Base-by-base conservation (phyloP, 2,329 filamentous ascomycete genomes). In the Trichoderma sp. region DNA sequence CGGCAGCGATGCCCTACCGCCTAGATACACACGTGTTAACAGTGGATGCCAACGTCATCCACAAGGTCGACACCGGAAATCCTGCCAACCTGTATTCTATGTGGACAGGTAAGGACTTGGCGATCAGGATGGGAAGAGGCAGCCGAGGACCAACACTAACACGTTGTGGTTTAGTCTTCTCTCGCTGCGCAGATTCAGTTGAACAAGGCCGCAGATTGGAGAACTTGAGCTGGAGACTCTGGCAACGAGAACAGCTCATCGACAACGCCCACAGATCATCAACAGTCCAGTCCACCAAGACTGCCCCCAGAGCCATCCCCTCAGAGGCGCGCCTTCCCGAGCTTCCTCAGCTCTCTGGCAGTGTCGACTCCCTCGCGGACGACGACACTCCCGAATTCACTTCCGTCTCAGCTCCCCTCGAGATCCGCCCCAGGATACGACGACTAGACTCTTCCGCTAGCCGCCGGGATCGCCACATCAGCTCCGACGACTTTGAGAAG, bases 171-270 rank as follows among this genome's bases (percentile, higher is more conserved):
- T 38, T 24, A 97, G 95, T 98, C 76, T 98, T 98, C 83, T 96
- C 95, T 69, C 94, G 95, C 86, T 98, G 96, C 85, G 95, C 95
- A 82, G 94, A 97, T 82, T 97, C 95, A 71, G 93, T 98, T 83
- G 94, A 98, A 83, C 94, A 98, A 85, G 97, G 97, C 75, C 92
- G 94, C 82, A 90, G 97, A 81, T 88, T 98, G 83, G 97, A 98
- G 84, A 98, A 99, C 86, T 88, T 99, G 78, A 97, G 94, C 83
- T 98, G 97, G 97, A 89, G 97, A 80, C 87, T 98, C 77, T 98
- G 95, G 96, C 97, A 95, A 81, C 91, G 95, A 81, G 95, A 98
- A 83, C 83, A 85, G 78, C 82, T 85, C 12, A 95, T 98, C 80
- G 97, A 95, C 85, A 95, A 93, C 85, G 93, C 89, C 76, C 87